These are phyloP conservation scores for Drechslera avenae DNA, from an alignment of 2,329 filamentous ascomycete genomes.

Conservation along the genomic window DNA sequence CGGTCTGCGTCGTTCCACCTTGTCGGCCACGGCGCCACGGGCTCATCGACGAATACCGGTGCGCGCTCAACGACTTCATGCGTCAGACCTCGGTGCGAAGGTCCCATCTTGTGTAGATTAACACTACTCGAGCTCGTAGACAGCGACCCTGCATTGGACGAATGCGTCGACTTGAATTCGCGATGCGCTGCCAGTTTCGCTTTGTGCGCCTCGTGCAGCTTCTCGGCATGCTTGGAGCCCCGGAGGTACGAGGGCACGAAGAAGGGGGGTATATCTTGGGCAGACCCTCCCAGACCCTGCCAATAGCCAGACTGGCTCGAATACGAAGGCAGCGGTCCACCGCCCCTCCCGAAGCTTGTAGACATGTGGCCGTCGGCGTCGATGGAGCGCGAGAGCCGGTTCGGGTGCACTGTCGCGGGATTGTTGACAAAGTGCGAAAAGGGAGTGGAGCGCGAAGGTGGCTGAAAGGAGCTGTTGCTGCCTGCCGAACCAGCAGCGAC, in stretches of 20 bases:
- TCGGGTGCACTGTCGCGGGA: slow-evolving; percentile 35
- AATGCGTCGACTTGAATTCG: slow-evolving; percentile 49
- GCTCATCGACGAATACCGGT: slow-evolving; percentile 63
- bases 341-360: slow-evolving; percentile 50
- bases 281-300: slow-evolving; percentile 31
- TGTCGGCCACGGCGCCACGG: slow-evolving; percentile 74
- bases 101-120: slow-evolving; percentile 65
- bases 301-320: slow-evolving; percentile 54
- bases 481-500: slow-evolving; percentile 60
- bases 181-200: slow-evolving; percentile 60
- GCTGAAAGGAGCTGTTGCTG: slow-evolving; percentile 40
- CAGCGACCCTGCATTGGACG: slow-evolving; percentile 54
- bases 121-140: slow-evolving; percentile 63
- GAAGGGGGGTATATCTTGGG: slow-evolving; percentile 58
- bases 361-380: slow-evolving; percentile 58
- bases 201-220: slow-evolving; percentile 72
- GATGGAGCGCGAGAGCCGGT: slow-evolving; percentile 48
- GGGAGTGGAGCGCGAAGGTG: slow-evolving; percentile 48
- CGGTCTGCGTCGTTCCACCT: slow-evolving; percentile 84
- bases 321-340: slow-evolving; percentile 52
- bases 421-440: slow-evolving; percentile 64
- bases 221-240: slow-evolving; percentile 76
- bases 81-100: slow-evolving; percentile 76
- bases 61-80: slow-evolving; percentile 84
- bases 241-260: slow-evolving; percentile 85